Percentiles rank a stretch among this genome's conserved stretches.
phyloP scores from a whole-genome alignment of 305 asterid genomes.

The Lippia alba region DNA sequence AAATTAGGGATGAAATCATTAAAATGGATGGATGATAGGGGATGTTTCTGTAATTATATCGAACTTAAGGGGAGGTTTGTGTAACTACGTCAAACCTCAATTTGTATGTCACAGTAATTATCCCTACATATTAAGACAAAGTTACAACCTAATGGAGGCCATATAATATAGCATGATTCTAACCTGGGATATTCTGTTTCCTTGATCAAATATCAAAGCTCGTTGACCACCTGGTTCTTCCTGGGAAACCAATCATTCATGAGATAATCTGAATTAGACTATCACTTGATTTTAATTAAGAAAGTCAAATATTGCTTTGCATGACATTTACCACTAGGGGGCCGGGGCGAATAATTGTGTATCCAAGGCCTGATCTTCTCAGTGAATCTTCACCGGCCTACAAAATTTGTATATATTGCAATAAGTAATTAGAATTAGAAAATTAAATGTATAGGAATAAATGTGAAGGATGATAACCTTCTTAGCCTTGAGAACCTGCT shows the following conservation, averaged over 20 bases:
- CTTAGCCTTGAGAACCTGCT: constrained; percentile 90
- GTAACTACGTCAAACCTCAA: too few relatives aligned
- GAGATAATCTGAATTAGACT: not conserved
- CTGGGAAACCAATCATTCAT: constrained; percentile 45
- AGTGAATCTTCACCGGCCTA: constrained; percentile 96
- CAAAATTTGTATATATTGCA: constrained; percentile 26
- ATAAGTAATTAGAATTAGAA: constrained; percentile 30
- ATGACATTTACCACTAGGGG: constrained; percentile 71
- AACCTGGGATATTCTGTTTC: constrained; percentile 96
- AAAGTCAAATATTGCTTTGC: not conserved
- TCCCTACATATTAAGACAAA: constrained; percentile 25
- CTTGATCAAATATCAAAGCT: constrained; percentile 95
- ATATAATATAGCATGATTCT: constrained; percentile 23
- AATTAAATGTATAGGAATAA: constrained; percentile 21
- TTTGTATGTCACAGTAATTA: not conserved
- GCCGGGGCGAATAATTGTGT: constrained; percentile 95
- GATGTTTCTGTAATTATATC: too few relatives aligned
- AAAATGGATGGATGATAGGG: too few relatives aligned
- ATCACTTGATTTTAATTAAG: too few relatives aligned
- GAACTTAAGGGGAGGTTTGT: too few relatives aligned
- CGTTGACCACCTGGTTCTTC: constrained; percentile 99
- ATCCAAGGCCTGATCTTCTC: constrained; percentile 94
- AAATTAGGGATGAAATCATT: too few relatives aligned
- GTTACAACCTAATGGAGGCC: constrained; percentile 5
- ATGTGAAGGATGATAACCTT: constrained; percentile 57